These are phyloP conservation scores for Epichloe baconii DNA, from an alignment of 2,329 filamentous ascomycete genomes.

Conservation along the genomic window DNA sequence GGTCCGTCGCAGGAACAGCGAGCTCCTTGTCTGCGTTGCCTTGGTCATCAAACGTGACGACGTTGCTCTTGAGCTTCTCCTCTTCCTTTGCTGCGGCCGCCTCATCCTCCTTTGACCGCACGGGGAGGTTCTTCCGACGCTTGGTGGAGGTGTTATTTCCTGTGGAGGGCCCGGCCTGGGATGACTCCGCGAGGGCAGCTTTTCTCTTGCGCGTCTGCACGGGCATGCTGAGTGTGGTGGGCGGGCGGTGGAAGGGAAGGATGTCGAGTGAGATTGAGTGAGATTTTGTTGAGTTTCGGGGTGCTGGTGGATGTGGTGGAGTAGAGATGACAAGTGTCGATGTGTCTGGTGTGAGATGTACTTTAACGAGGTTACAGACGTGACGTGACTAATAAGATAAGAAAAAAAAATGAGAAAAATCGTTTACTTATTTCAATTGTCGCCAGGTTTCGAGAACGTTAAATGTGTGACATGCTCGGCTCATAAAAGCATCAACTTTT, in stretches of 20 bases:
- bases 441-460: not conserved
- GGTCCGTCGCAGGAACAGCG: not conserved
- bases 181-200: constrained; percentile 12
- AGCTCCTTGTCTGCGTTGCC: constrained; percentile 15
- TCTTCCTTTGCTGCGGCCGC: constrained; percentile 3
- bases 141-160: not conserved
- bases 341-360: too few relatives aligned
- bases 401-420: not conserved
- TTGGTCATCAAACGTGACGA: constrained; percentile 24
- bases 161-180: constrained; percentile 1
- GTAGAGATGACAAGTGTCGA: too few relatives aligned
- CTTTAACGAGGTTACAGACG: too few relatives aligned
- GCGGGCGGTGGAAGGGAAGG: not conserved
- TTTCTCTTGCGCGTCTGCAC: constrained; percentile 18
- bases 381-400: too few relatives aligned
- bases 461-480: too few relatives aligned
- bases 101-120: constrained; percentile 22
- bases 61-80: constrained; percentile 12
- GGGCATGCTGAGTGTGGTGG: constrained; percentile 6
- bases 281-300: too few relatives aligned
- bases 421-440: not conserved
- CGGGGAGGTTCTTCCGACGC: constrained; percentile 18
- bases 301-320: too few relatives aligned
- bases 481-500: too few relatives aligned
- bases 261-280: too few relatives aligned